Percentiles rank a stretch among this genome's conserved stretches.
Evolutionary conservation across 108 stramenopile species (phyloP).

Genomic region (Asterionellopsis glacialis): DNA sequence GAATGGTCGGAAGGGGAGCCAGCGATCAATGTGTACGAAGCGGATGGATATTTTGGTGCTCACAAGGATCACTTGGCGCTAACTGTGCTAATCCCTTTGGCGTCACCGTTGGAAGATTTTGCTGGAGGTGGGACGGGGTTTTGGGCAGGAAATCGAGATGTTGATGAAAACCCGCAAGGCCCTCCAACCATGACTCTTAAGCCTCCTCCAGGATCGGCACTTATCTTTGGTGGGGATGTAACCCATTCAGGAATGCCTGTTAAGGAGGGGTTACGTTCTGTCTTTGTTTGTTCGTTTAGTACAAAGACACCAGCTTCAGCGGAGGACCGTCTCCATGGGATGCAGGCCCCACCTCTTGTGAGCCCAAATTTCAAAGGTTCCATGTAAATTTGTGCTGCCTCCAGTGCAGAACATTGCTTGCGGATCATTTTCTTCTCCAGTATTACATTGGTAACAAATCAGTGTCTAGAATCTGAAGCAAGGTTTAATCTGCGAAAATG

Average conservation of each 20-base stretch:
- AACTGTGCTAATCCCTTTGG: constrained; percentile 29
- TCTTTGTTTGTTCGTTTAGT: constrained; percentile 27
- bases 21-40: constrained; percentile 32
- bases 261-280: constrained; percentile 10
- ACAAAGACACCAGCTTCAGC: constrained; percentile 15
- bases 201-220: constrained; percentile 24
- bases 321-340: constrained; percentile 16
- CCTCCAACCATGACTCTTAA: constrained; percentile 14
- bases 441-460: too few species aligned
- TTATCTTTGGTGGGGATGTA: constrained; percentile 36
- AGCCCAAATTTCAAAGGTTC: constrained; percentile 17
- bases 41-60: constrained; percentile 22
- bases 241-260: constrained; percentile 36
- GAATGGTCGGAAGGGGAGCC: constrained; percentile 34
- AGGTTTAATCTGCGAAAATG: too few species aligned
- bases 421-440: too few species aligned
- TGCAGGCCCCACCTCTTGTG: constrained; percentile 16
- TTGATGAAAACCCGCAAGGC: constrained; percentile 14
- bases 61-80: constrained; percentile 36
- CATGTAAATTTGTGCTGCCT: not conserved
- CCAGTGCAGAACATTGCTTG: not conserved
- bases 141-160: constrained; percentile 26
- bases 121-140: constrained; percentile 27
- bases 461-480: too few species aligned
- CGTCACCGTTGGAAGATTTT: constrained; percentile 13